A percentile compares a stretch with the other conserved stretches of the same genome.
phyloP scores from a whole-genome alignment of 208 protist genomes.

The Phytomonas francai region DNA sequence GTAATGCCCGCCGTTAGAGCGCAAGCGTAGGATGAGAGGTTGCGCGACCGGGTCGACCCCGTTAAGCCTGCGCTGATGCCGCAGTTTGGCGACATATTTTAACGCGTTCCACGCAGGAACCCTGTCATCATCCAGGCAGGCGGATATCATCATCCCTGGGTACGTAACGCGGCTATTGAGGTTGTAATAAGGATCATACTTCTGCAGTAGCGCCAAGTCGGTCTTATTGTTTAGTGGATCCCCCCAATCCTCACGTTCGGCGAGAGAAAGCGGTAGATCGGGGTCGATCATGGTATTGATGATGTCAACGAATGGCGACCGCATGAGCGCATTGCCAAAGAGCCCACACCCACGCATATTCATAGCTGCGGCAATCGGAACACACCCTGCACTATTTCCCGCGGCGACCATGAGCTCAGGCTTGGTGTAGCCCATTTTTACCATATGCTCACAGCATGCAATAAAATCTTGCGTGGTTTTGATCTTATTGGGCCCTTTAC shows the following conservation, averaged over 20 bases:
- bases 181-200: slow-evolving; percentile 88
- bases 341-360: slow-evolving; percentile 85
- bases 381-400: slow-evolving; percentile 89
- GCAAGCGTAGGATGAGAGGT: slow-evolving; percentile 67
- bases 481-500: slow-evolving; percentile 75
- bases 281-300: slow-evolving; percentile 91
- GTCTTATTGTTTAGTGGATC: slow-evolving; percentile 77
- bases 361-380: slow-evolving; percentile 90
- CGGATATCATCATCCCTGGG: slow-evolving; percentile 87
- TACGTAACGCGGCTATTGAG: slow-evolving; percentile 87
- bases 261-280: slow-evolving; percentile 84
- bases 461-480: slow-evolving; percentile 91
- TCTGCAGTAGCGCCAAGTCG: slow-evolving; percentile 55
- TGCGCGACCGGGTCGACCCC: slow-evolving; percentile 62
- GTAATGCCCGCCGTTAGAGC: slow-evolving; percentile 70
- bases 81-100: slow-evolving; percentile 86
- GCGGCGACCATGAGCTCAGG: slow-evolving; percentile 84
- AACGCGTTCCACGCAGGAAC: slow-evolving; percentile 85
- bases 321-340: slow-evolving; percentile 81
- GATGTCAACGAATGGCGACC: slow-evolving; percentile 91
- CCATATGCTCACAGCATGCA: slow-evolving; percentile 88
- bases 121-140: slow-evolving; percentile 84
- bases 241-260: slow-evolving; percentile 92
- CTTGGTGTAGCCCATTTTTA: slow-evolving; percentile 80
- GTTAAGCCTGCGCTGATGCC: slow-evolving; percentile 65